Evolutionary conservation across 306 rosid species (phyloP), one percentile per base, ranked within the genome.

Genomic region (Rosa chinensis): DNA sequence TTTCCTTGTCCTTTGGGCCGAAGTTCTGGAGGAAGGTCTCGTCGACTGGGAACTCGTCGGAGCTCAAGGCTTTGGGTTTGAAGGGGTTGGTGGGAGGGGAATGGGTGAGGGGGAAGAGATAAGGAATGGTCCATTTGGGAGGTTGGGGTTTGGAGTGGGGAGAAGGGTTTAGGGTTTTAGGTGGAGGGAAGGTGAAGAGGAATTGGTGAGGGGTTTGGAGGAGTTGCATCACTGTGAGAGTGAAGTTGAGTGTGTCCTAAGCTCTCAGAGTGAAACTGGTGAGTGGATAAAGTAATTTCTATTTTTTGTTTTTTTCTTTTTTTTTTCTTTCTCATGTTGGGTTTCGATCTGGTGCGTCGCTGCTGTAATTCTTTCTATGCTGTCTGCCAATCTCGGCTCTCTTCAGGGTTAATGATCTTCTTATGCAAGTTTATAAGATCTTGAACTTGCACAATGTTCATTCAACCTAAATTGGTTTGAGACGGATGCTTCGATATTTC

Each of bases 1-100:
- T 74, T 52, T 92, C 96, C n/a, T 91, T 82, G 82, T 87, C 88
- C 62, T 85, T 87, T 32, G 94, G 89, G 35, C 75, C 88, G 82
- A 90, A 88, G 0, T 86, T 85, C 69, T 89, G 78, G 48, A 85
- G 66, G 87, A 95, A 88, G 50, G 87, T 68, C 53, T 93, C 99
- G 86, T 95, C 99, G 58, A 93, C 96, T 39, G 99, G 99, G 87
- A 95, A 95, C 86, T 95, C 99, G 73, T 95, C 99, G 80, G 99
- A 86, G 88, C 82, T 77, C 79, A 87, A 82, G 86, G 86, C 79
- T 14, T 66, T n/a, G 76, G 53, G 63, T 17, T 37, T 81, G 70
- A 23, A 6, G 70, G 55, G 37, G 37, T 32, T 32, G 37, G 37
- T 2, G 47, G 47, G 11, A 10, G 2, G 47, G 47, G 47, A 44